These are phyloP conservation scores for Nasturtium officinale DNA, from an alignment of 345 rosid species.

Conservation along the genomic window DNA sequence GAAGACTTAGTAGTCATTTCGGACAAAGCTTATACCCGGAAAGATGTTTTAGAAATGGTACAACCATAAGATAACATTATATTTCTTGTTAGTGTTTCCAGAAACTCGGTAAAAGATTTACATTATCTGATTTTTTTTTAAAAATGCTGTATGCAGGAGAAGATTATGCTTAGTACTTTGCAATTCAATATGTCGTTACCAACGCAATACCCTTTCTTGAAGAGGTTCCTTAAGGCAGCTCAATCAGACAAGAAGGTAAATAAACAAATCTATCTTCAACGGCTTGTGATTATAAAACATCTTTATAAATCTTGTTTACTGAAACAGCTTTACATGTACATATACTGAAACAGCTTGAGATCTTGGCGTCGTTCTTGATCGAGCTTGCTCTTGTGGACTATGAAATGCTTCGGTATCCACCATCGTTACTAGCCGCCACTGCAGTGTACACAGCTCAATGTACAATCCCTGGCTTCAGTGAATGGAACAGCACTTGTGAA, in stretches of 20 bases:
- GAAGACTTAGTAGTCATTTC: conserved; percentile 56
- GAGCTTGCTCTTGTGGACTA: conserved; percentile 88
- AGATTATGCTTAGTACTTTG: conserved; percentile 65
- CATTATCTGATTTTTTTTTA: conserved; percentile 7
- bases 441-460: conserved; percentile 85
- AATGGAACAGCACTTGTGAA: conserved; percentile 78
- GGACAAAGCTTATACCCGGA: conserved; percentile 51
- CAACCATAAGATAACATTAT: background rate
- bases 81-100: background rate
- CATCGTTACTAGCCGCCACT: conserved; percentile 76
- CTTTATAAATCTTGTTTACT: background rate
- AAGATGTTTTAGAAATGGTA: conserved; percentile 62
- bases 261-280: background rate
- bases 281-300: too few species aligned
- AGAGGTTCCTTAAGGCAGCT: conserved; percentile 85
- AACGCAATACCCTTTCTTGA: conserved; percentile 76
- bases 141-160: conserved; percentile 49
- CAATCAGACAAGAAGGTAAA: conserved; percentile 72
- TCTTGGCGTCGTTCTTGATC: conserved; percentile 69
- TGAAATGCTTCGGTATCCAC: conserved; percentile 76
- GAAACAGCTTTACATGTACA: conserved; percentile 39
- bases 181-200: conserved; percentile 84
- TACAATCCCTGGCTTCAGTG: conserved; percentile 62
- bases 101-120: background rate
- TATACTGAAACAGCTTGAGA: conserved; percentile 47